Evolutionary conservation across 768 basidiomycete genomes (phyloP), one percentile per base, ranked within the genome.

Genomic region (Boletus rubroflammeus): DNA sequence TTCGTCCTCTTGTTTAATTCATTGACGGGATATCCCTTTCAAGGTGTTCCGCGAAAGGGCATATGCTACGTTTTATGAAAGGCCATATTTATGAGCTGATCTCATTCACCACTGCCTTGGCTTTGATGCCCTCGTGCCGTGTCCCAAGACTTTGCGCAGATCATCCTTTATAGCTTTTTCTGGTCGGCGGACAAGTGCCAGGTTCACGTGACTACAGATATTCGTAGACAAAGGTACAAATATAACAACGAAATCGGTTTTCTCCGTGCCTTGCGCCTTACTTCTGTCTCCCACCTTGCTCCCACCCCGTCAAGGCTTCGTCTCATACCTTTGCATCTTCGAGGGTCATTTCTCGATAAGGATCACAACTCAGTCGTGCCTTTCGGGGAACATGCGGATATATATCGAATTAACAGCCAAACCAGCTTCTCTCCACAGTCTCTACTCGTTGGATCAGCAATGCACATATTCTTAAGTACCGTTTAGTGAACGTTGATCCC

Each of bases 361-460:
- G 40, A 15, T 43, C 52, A 32, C 41, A 55, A 36, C 17, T 43
- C 39, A 15, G 21, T 21, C 34, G 17, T 39, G 23, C 39, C 23
- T 11, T 38, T 26, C 14, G 7, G 21, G 54, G 42, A 55, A 44
- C 25, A 29, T 34, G 28, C 31, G 29, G 29, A 43, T 35, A 56
- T 34, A 26, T 23, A 36, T 35, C 23, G 25, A 49, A 14, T 36
- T n/a, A 23, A 55, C 28, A 19, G 39, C 28, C 38, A 57, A 57
- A 25, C 31, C 40, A 51, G 19, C 29, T 11, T 36, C 28, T 21
- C 19, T 10, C 25, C 36, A 43, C 34, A 39, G 6, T 35, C 41
- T 57, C 48, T 31, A 29, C 45, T 29, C 42, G 40, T 25, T 40
- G 51, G 40, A 48, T 47, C 48, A 48, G 31, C 40, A 36, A 35